These are phyloP conservation scores for Westerdykella ornata DNA, from an alignment of 2,329 filamentous ascomycete genomes.

Conservation along the genomic window DNA sequence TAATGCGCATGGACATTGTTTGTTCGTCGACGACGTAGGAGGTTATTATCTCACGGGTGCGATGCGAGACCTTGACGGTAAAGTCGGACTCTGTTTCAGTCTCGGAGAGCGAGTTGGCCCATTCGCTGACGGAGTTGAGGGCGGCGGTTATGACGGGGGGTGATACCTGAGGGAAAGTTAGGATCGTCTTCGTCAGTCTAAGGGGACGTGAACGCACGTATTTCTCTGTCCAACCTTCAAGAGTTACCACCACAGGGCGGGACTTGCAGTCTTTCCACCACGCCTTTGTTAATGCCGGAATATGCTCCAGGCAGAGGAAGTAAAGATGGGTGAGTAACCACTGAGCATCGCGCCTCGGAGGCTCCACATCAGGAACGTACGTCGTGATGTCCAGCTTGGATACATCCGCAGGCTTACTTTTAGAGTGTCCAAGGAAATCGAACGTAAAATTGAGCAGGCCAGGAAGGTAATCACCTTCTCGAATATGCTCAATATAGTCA, in stretches of 20 bases:
- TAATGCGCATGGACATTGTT: slow-evolving; percentile 73
- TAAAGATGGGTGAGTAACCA: slow-evolving; percentile 82
- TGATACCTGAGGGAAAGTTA: slow-evolving; percentile 51
- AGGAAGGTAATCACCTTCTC: slow-evolving; percentile 60
- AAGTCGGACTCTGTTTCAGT: slow-evolving; percentile 45
- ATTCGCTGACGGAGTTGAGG: slow-evolving; percentile 61
- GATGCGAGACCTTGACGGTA: slow-evolving; percentile 63
- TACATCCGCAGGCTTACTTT: slow-evolving; percentile 62
- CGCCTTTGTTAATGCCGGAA: slow-evolving; percentile 68
- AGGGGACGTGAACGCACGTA: slow-evolving; percentile 36
- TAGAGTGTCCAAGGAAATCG: slow-evolving; percentile 73
- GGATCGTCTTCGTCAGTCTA: not conserved
- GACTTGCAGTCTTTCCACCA: slow-evolving; percentile 83
- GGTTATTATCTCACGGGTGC: slow-evolving; percentile 70
- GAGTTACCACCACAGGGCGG: slow-evolving; percentile 66
- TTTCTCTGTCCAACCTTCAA: slow-evolving; percentile 80
- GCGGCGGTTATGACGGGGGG: slow-evolving; percentile 60
- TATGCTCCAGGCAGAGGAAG: slow-evolving; percentile 70
- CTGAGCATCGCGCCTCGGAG: slow-evolving; percentile 66
- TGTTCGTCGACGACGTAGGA: slow-evolving; percentile 85
- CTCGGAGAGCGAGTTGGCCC: slow-evolving; percentile 47
- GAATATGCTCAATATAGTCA: slow-evolving; percentile 74
- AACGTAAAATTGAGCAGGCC: slow-evolving; percentile 73
- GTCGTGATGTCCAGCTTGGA: slow-evolving; percentile 64
- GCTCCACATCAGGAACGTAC: slow-evolving; percentile 55